Base-by-base conservation (phyloP, 2,329 filamentous ascomycete genomes). In the Beauveria caledonica region DNA sequence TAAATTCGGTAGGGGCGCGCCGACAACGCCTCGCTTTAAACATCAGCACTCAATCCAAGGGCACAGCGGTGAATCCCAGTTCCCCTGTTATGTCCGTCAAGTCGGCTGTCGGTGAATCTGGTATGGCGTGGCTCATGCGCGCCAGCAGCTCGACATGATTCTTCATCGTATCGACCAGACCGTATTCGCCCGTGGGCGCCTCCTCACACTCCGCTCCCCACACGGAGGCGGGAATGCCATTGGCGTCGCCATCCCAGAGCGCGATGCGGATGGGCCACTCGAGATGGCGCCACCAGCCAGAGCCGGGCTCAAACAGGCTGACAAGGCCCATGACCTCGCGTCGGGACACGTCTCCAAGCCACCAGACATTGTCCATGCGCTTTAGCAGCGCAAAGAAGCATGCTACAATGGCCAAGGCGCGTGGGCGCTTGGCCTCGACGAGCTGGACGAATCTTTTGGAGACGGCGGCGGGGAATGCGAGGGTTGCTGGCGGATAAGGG, bases 311-410 rank as follows among this genome's bases (percentile, higher is more conserved):
- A 68, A 86, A 85, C 40, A 85, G 71, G 40, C 78, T 79, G 21
- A 84, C 78, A 25, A 88, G 78, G 21, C 86, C 85, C 68, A 84
- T 80, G 17, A 90, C 82, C 66, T 90, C 84, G 60, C 84, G 80
- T 17, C 81, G 79, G 8, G 86, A 81, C 66, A 88, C 86, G 44
- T 86, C 85, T 21, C 84, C 79, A 29, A 89, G 74, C 87, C 87
- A 90, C 87, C 87, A 90, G 17, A 85, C 75, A 17, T 77, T 71
- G 62, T 86, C 81, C 63, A 87, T 76, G 39, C 79, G 79, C 67
- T 86, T 86, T 51, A 89, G 75, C 42, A 87, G 73, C 29, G 84
- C 85, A 66, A 87, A 87, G 69, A 87, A 88, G 69, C 83, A 85
- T 7, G 85, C 85, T 1, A 88, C 77, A 40, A 87, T 84, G 36